These are phyloP conservation scores for Hanseniaspora valbyensis DNA, from an alignment of 805 yeast genomes.

Conservation along the genomic window DNA sequence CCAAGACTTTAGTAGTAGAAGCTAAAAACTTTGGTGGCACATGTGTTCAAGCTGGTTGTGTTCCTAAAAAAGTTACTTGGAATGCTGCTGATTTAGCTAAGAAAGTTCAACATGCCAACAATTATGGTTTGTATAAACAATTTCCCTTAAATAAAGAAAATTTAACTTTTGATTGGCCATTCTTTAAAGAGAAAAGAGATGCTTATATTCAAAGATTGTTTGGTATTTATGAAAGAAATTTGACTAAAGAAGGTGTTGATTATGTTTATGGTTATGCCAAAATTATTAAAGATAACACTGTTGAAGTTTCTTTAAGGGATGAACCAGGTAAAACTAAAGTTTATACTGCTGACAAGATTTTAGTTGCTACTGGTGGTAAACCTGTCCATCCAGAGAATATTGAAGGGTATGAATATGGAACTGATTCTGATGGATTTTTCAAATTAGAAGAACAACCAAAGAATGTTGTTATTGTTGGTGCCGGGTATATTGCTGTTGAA, in stretches of 20 bases:
- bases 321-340: constrained; percentile 37
- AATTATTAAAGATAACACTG: constrained; percentile 57
- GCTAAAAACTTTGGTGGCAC: constrained; percentile 86
- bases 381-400: constrained; percentile 57
- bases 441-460: constrained; percentile 73
- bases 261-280: constrained; percentile 76
- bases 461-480: constrained; percentile 89
- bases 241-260: constrained; percentile 82
- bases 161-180: constrained; percentile 67
- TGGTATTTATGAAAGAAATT: constrained; percentile 84
- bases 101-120: constrained; percentile 59
- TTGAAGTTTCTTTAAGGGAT: constrained; percentile 65
- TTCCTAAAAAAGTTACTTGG: constrained; percentile 99
- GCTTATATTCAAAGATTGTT: constrained; percentile 79
- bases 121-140: constrained; percentile 67
- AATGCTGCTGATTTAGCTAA: constrained; percentile 84
- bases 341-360: constrained; percentile 69
- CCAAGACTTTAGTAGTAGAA: constrained; percentile 74
- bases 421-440: constrained; percentile 85
- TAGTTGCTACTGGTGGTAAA: constrained; percentile 89
- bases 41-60: constrained; percentile 98
- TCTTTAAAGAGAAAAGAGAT: constrained; percentile 77
- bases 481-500: constrained; percentile 95
- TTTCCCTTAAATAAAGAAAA: constrained; percentile 39
- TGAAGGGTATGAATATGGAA: constrained; percentile 75